Evolutionary conservation across 352 stramenopile genomes (phyloP).

Genomic region (Globisporangium iwayamae): DNA sequence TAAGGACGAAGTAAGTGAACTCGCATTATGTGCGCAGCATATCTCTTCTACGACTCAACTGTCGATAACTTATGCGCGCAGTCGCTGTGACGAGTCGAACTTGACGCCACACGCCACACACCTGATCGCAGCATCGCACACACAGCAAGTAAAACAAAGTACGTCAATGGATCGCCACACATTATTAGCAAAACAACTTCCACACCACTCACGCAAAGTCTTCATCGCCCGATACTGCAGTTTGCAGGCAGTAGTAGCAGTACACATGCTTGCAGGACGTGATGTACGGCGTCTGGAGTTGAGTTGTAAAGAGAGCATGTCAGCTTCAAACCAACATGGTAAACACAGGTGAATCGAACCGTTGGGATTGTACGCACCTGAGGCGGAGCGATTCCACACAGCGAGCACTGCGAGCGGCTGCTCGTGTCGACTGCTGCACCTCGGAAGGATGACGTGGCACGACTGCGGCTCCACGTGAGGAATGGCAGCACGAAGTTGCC

Average conservation of each 20-base stretch:
- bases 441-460: slow-evolving; percentile 18
- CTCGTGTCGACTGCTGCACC: slow-evolving; percentile 3
- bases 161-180: too few species aligned
- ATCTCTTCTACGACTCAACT: too few species aligned
- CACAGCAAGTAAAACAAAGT: not conserved
- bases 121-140: slow-evolving; percentile 21
- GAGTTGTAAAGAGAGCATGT: not conserved
- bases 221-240: slow-evolving; percentile 61
- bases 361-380: slow-evolving; percentile 24
- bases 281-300: slow-evolving; percentile 73
- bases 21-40: not conserved
- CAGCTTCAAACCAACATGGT: not conserved
- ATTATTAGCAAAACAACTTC: too few species aligned
- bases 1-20: not conserved
- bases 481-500: slow-evolving; percentile 73
- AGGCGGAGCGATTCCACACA: slow-evolving; percentile 58
- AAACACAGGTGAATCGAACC: too few species aligned
- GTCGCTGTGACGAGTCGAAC: slow-evolving; percentile 64
- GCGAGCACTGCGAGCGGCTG: slow-evolving; percentile 39
- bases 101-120: slow-evolving; percentile 56
- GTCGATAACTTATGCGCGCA: slow-evolving; percentile 28
- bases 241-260: slow-evolving; percentile 86
- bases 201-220: slow-evolving; percentile 57
- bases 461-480: slow-evolving; percentile 58
- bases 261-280: slow-evolving; percentile 86